Base-by-base conservation (phyloP, 2,329 filamentous ascomycete species). In the Sporothrix inflata region DNA sequence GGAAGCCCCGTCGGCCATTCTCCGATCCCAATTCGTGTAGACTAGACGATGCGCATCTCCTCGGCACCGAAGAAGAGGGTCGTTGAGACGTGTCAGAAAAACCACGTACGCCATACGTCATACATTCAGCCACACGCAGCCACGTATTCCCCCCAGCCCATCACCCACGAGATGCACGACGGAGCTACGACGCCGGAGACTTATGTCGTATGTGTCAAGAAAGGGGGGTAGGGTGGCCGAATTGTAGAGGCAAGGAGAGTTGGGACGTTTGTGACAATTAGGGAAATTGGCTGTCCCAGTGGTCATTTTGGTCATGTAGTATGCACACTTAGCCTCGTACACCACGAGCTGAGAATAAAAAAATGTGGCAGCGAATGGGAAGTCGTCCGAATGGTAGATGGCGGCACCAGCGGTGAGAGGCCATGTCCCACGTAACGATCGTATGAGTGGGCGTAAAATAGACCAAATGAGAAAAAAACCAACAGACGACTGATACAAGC, bases 271-370 rank as follows among this genome's bases (percentile, higher is more conserved):
- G 60, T 42, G 34, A 42, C 34, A 42, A 42, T 11, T 42, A n/a
- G 19, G 4, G 14, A 5, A 19, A 27, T 8, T 27, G 60, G 12
- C 38, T 21, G 40, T 27, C 55, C 19, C 49, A 53, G 9, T 38
- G 53, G 27, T 34, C 27, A 3, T 24, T 40, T 21, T n/a, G 38
- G 38, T 27, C 21, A 65, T 65, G 38, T 38, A 45, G 27, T 45
- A 65, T 45, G 60, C 60, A 65, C 60, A 42, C 60, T 3, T 38
- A 66, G 24, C 19, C 42, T 66, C 19, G 63, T 34, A 38, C 65
- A 34, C 45, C 19, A 51, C 65, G 27, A 67, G 45, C 65, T 53
- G 65, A 67, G 27, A 51, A 27, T 5, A 16, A 45, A 38, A 30
- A n/a, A 12, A 19, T 9, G 42, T 19, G 61, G 16, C 14, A 49